Base-by-base conservation (phyloP, 2,329 filamentous ascomycete genomes). In the Sarocladium strictum region DNA sequence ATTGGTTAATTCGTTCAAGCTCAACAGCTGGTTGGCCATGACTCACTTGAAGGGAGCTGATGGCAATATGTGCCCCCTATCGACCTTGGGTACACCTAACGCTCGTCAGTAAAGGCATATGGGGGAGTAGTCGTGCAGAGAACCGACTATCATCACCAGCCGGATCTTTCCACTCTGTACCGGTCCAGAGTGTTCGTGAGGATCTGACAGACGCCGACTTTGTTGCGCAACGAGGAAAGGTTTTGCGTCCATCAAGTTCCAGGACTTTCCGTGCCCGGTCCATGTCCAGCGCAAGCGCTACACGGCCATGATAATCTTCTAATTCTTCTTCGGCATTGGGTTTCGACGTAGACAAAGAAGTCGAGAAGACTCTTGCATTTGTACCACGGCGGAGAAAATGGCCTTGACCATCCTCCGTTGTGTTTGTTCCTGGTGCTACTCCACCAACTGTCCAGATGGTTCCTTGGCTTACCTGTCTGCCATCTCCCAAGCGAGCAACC, bases 211-310 rank as follows among this genome's bases (percentile, higher is more conserved):
- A 51, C 6, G 14, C 21, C 15, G 33, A 64, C 27, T 53, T 37
- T 35, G 14, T n/a, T 17, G 32, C 23, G 3, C 33, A 53, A 2
- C 41, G 52, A 10, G 47, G 41, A 24, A 50, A 45, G 14, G 52
- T 53, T n/a, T 41, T 19, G 3, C 37, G 41, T 2, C 40, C 58
- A 29, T 68, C 68, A 59, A 83, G 84, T 38, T 79, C 77, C 27
- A 96, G 75, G 14, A 96, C 74, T 58, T 83, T 82, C 24, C 79
- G 76, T 27, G 81, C 76, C 45, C 83, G 84, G 64, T 96, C 85
- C 57, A 97, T 78, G n/a, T 89, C 81, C 53, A 97, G 76, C 2
- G 94, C 94, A 15, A 86, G 74, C 9, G 92, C 91, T 54, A 99
- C 72, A 26, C 90, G 83, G 38, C 81, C 80, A 62, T 88, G 83